Percentiles rank a stretch among this genome's conserved stretches.
phyloP scores from a whole-genome alignment of 2,329 filamentous ascomycete genomes.

The Colletotrichum noveboracense region DNA sequence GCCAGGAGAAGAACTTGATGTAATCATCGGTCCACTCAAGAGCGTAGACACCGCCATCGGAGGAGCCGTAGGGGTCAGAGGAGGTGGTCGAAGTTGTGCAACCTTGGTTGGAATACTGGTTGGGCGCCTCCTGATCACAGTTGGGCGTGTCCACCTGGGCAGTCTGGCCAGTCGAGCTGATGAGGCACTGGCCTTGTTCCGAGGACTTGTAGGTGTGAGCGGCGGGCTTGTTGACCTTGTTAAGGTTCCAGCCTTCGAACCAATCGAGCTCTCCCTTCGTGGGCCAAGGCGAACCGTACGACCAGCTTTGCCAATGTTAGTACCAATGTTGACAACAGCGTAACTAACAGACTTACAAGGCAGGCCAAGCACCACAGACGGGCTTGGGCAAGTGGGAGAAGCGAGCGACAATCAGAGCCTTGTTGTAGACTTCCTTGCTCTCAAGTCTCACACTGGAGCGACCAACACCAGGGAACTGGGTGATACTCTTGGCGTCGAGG shows the following conservation, averaged over 20 bases:
- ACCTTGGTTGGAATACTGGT: slow-evolving; percentile 43
- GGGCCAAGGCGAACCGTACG: slow-evolving; percentile 62
- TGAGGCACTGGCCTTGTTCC: slow-evolving; percentile 38
- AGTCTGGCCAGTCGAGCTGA: slow-evolving; percentile 34
- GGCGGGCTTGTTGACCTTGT: slow-evolving; percentile 58
- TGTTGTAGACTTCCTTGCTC: slow-evolving; percentile 66
- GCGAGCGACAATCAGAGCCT: slow-evolving; percentile 73
- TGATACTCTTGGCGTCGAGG: slow-evolving; percentile 34
- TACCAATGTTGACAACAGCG: background rate
- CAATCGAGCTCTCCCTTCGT: slow-evolving; percentile 69
- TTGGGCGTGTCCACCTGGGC: slow-evolving; percentile 37
- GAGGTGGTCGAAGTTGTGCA: slow-evolving; percentile 43
- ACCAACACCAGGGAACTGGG: slow-evolving; percentile 32
- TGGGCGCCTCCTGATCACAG: slow-evolving; percentile 42
- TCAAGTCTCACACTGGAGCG: slow-evolving; percentile 68
- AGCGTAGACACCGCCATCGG: slow-evolving; percentile 46
- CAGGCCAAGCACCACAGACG: slow-evolving; percentile 75
- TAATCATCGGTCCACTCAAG: slow-evolving; percentile 45
- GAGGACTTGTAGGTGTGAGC: slow-evolving; percentile 55
- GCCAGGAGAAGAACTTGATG: slow-evolving; percentile 48
- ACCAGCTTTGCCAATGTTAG: slow-evolving; percentile 43
- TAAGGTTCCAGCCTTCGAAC: slow-evolving; percentile 68
- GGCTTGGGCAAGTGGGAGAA: slow-evolving; percentile 71
- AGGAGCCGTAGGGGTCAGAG: slow-evolving; percentile 41
- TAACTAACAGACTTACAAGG: slow-evolving; percentile 52